These are phyloP conservation scores for Silene coronaria DNA, from an alignment of 179 eudicot genomes.

Conservation along the genomic window DNA sequence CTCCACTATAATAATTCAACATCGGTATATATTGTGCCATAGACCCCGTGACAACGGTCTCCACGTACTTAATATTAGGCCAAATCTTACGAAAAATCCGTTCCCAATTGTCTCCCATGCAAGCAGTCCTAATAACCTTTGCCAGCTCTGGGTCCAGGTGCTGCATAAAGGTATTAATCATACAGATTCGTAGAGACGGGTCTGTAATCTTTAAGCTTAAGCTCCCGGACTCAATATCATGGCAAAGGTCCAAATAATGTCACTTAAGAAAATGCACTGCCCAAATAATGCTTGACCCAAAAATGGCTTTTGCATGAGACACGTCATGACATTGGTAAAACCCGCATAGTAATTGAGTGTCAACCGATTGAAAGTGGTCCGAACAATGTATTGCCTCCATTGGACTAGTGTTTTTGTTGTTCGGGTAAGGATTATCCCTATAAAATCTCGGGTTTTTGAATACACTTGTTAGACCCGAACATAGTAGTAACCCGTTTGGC, in stretches of 20 bases:
- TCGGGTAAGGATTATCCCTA: conserved; percentile 32
- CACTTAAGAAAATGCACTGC: conserved; percentile 64
- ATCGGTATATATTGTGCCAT: conserved; percentile 85
- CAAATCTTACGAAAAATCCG: conserved; percentile 57
- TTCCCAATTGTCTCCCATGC: conserved; percentile 62
- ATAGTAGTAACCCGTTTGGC: conserved; percentile 60
- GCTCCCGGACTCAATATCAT: conserved; percentile 42
- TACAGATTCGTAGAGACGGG: conserved; percentile 31
- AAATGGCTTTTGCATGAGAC: conserved; percentile 56
- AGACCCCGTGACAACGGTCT: conserved; percentile 69
- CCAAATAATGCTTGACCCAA: conserved; percentile 67
- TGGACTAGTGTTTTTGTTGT: conserved; percentile 64
- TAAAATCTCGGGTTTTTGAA: conserved; percentile 44
- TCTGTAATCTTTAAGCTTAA: conserved; percentile 42
- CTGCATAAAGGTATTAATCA: conserved; percentile 28
- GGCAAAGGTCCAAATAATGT: conserved; percentile 43
- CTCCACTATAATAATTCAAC: conserved; percentile 67
- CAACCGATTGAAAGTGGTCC: conserved; percentile 76
- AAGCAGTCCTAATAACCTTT: conserved; percentile 32
- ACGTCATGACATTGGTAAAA: conserved; percentile 52
- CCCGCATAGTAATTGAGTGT: conserved; percentile 63
- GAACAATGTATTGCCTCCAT: conserved; percentile 59
- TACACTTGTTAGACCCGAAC: conserved; percentile 58
- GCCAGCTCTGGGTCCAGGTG: conserved; percentile 48
- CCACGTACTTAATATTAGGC: conserved; percentile 73